A percentile compares a stretch with the other conserved stretches of the same genome.
Evolutionary conservation across 306 rosid genomes (phyloP).

Genomic region (Vigna radiata): DNA sequence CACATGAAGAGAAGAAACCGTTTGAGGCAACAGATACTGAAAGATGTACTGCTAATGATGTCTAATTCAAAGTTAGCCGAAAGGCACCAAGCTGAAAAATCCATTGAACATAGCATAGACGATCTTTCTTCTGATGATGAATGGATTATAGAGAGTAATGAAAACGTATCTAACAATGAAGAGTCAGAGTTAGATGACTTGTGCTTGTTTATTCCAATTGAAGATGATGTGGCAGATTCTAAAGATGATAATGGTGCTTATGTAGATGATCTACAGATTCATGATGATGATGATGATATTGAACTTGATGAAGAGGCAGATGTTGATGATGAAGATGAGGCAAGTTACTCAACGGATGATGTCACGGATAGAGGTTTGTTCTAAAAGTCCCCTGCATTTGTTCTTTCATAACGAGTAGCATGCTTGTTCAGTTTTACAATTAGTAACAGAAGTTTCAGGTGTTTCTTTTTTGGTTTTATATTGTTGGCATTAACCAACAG

Average conservation of each 20-base stretch:
- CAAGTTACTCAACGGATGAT: not conserved
- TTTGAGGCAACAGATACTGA: not conserved
- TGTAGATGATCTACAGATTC: not conserved
- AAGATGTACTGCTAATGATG: not conserved
- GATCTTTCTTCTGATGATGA: constrained; percentile 1
- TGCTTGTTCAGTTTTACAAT: too few relatives aligned
- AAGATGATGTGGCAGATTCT: not conserved
- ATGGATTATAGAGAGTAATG: not conserved
- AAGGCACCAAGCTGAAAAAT: not conserved
- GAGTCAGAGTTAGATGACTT: not conserved
- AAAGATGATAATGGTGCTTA: not conserved
- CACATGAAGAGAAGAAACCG: not conserved
- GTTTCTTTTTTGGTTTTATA: too few relatives aligned
- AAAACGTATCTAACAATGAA: not conserved
- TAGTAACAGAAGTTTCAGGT: too few relatives aligned
- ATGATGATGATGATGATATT: not conserved
- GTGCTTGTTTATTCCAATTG: not conserved
- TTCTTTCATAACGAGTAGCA: too few relatives aligned
- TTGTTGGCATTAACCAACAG: too few relatives aligned
- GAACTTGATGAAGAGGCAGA: not conserved
- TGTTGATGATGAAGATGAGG: not conserved
- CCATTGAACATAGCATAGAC: not conserved
- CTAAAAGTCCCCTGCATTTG: too few relatives aligned
- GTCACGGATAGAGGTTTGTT: not conserved
- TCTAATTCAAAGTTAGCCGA: not conserved